Conservation (phyloP, 805 yeast species). For the Kockiozyma suomiensis region DNA sequence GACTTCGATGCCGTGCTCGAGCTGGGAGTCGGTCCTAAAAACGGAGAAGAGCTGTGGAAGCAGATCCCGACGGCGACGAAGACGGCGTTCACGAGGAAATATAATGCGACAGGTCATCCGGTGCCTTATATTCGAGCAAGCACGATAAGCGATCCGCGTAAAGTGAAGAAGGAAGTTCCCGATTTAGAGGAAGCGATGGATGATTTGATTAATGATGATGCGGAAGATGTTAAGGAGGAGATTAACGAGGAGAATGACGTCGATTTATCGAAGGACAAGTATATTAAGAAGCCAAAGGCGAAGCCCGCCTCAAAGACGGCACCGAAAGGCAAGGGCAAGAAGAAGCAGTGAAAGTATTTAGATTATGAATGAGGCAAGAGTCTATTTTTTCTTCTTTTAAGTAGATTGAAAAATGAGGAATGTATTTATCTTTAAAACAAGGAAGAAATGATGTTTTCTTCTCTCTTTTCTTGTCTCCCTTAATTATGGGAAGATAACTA, state of each 20-base stretch:
- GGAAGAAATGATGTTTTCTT: too few species aligned
- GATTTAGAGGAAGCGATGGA: constrained; percentile 64
- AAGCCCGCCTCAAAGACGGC: constrained; percentile 36
- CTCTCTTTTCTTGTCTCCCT: too few species aligned
- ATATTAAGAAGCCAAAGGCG: constrained; percentile 56
- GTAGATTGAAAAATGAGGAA: too few species aligned
- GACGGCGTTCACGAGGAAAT: constrained; percentile 81
- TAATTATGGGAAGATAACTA: too few species aligned
- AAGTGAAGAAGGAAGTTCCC: constrained; percentile 47
- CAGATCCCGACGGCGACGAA: constrained; percentile 76
- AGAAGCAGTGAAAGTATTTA: background rate
- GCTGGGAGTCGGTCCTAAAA: constrained; percentile 66
- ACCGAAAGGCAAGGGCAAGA: constrained; percentile 17
- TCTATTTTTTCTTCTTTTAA: too few species aligned
- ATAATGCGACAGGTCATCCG: constrained; percentile 79
- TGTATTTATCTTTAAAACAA: too few species aligned
- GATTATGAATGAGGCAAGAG: background rate
- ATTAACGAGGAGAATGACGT: constrained; percentile 45
- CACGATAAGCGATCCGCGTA: constrained; percentile 45
- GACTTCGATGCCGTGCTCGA: constrained; percentile 92
- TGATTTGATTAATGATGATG: constrained; percentile 56
- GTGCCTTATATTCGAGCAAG: constrained; percentile 67
- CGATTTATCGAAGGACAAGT: constrained; percentile 58
- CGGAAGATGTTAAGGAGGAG: constrained; percentile 49
- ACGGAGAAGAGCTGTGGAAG: constrained; percentile 54